These are phyloP conservation scores for Chrysoporthe cubensis DNA, from an alignment of 2,329 filamentous ascomycete species.

Conservation along the genomic window DNA sequence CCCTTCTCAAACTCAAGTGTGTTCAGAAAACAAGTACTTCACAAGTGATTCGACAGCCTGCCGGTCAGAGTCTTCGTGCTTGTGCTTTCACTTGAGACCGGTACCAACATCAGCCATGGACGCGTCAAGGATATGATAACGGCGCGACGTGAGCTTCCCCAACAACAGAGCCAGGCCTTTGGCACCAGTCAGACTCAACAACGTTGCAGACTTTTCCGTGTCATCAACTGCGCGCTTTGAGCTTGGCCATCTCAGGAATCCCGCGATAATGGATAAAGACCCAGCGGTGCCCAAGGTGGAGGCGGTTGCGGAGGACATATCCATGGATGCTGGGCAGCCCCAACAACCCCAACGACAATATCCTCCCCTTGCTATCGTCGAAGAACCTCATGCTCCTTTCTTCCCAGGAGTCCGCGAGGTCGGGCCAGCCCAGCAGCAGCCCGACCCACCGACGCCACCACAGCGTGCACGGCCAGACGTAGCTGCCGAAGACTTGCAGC, in stretches of 20 bases:
- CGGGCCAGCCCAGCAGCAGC: conserved; percentile 34
- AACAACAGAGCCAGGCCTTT: not conserved
- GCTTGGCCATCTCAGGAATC: no score
- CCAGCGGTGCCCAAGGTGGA: conserved; percentile 23
- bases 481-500: conserved; percentile 60
- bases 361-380: conserved; percentile 22
- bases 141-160: not conserved
- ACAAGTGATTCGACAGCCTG: not conserved
- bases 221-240: not conserved
- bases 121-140: not conserved
- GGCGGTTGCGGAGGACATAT: conserved; percentile 27
- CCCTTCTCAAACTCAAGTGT: not conserved
- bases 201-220: not conserved
- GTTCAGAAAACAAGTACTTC: not conserved
- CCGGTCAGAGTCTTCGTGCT: not conserved
- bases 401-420: conserved; percentile 26
- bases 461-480: conserved; percentile 47
- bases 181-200: not conserved
- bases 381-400: conserved; percentile 26
- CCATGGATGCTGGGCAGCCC: conserved; percentile 16
- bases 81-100: not conserved
- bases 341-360: conserved; percentile 23
- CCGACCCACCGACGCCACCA: conserved; percentile 44
- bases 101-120: conserved; percentile 7
- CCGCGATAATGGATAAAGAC: conserved; percentile 22